Evolutionary conservation across 345 rosid genomes (phyloP).

Genomic region (Hibiscus trionum): DNA sequence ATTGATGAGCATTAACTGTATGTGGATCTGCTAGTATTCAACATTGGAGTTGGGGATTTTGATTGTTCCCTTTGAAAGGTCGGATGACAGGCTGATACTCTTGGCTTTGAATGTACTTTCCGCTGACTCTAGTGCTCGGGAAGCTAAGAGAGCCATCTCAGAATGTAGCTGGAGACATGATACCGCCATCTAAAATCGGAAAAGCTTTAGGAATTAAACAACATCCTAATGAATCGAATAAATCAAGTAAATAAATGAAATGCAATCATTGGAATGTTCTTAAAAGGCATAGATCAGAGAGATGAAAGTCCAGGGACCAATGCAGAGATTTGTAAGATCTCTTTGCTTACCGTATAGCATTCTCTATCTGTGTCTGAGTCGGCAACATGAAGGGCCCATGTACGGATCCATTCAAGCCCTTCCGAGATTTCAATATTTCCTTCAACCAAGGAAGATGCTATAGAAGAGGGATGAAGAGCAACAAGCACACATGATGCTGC

Average conservation of each 20-base stretch:
- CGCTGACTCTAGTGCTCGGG: slow-evolving; percentile 64
- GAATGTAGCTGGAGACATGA: slow-evolving; percentile 82
- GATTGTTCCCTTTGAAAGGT: slow-evolving; percentile 30
- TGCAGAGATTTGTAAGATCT: neutral
- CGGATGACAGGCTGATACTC: slow-evolving; percentile 28
- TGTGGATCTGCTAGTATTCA: slow-evolving; percentile 22
- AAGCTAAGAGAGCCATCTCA: slow-evolving; percentile 89
- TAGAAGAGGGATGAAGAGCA: slow-evolving; percentile 79
- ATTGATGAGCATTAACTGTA: neutral
- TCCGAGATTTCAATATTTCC: slow-evolving; percentile 61
- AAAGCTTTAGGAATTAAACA: neutral
- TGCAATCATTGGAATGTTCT: neutral
- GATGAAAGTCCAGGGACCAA: neutral
- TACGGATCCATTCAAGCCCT: slow-evolving; percentile 91
- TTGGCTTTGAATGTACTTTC: slow-evolving; percentile 30
- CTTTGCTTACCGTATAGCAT: slow-evolving; percentile 62
- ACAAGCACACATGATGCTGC: slow-evolving; percentile 74
- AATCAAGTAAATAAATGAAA: neutral
- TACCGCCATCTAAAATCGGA: slow-evolving; percentile 63
- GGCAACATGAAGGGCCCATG: slow-evolving; percentile 65
- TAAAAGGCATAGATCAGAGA: neutral
- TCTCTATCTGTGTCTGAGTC: slow-evolving; percentile 82
- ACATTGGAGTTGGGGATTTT: slow-evolving; percentile 38
- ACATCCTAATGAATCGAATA: neutral
- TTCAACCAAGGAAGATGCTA: slow-evolving; percentile 62